phyloP scores from a whole-genome alignment of 345 rosid species.

The Eucalyptus polybractea region DNA sequence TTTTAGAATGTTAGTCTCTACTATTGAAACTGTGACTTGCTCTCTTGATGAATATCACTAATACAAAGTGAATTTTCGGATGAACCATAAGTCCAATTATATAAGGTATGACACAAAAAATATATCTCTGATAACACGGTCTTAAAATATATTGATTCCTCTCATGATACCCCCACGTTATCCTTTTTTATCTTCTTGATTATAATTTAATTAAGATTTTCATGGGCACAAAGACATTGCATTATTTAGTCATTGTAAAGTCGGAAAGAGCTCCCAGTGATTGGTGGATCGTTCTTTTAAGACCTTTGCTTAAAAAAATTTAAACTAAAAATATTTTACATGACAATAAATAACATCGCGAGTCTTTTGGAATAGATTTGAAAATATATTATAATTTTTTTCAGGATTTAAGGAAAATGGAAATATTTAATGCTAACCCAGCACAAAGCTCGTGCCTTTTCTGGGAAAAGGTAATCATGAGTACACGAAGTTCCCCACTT shows the following conservation, averaged over 20 bases:
- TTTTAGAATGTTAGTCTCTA: not conserved
- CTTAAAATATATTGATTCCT: not conserved
- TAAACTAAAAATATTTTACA: not conserved
- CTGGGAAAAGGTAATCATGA: not conserved
- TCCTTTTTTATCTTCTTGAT: not conserved
- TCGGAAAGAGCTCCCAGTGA: not conserved
- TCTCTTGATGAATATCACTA: not conserved
- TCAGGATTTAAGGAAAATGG: not conserved
- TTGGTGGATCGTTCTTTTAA: not conserved
- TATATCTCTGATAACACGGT: not conserved
- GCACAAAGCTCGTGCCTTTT: not conserved
- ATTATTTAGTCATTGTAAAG: not conserved
- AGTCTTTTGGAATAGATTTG: not conserved
- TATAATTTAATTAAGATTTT: not conserved
- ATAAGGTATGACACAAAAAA: not conserved
- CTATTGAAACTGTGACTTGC: not conserved
- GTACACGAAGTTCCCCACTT: not conserved
- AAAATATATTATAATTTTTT: not conserved
- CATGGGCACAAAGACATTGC: not conserved
- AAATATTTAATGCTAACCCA: not conserved
- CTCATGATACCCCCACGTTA: not conserved
- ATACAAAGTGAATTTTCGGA: no score
- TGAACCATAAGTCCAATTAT: not conserved
- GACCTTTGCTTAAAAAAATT: not conserved
- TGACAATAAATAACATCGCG: not conserved